These are phyloP conservation scores for Solanum tacnaense DNA, from an alignment of 257 asterid species.

Conservation along the genomic window DNA sequence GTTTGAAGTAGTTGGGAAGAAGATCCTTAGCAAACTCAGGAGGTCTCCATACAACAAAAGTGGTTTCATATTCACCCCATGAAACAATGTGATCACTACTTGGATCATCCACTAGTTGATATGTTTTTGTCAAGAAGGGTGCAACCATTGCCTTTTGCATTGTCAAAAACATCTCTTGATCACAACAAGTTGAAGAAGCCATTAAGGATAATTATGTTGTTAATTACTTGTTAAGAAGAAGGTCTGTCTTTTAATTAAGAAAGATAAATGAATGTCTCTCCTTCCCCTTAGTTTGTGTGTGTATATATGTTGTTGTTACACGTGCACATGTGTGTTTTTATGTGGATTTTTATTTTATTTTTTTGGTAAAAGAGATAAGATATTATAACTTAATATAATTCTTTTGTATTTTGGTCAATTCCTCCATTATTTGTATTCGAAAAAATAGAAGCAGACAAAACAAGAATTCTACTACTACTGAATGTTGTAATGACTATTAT, in stretches of 20 bases:
- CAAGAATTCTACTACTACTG: no score
- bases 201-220: not conserved
- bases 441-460: no score
- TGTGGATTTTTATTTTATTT: not conserved
- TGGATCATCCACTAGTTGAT: slow-evolving; percentile 7
- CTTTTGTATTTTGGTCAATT: no score
- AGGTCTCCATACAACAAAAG: slow-evolving; percentile 9
- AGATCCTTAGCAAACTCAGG: slow-evolving; percentile 4
- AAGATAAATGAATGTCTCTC: not conserved
- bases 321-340: not conserved
- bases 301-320: not conserved
- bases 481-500: no score
- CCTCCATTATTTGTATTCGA: no score
- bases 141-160: not conserved
- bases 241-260: not conserved
- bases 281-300: not conserved
- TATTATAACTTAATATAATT: not conserved
- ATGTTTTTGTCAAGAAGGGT: slow-evolving; percentile 9
- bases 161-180: not conserved
- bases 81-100: slow-evolving; percentile 7
- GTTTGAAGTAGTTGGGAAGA: slow-evolving; percentile 12
- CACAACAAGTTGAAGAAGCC: not conserved
- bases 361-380: not conserved
- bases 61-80: slow-evolving; percentile 7
- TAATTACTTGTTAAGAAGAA: not conserved